These are phyloP conservation scores for Ogataea nitratoaversa DNA, from an alignment of 805 yeast species.

Conservation along the genomic window DNA sequence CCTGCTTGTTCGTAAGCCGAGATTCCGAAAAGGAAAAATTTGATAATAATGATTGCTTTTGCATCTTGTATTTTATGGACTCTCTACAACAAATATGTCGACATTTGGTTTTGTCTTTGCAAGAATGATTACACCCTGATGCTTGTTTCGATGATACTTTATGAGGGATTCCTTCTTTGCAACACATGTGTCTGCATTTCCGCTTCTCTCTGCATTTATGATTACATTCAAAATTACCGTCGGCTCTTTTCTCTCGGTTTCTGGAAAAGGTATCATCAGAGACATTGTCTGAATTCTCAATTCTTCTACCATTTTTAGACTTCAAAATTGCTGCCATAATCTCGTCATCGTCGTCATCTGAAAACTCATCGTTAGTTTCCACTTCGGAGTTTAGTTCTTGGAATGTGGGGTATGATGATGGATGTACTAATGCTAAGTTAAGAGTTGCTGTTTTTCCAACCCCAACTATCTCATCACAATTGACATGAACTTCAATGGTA, in stretches of 20 bases:
- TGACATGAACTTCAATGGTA: conserved; percentile 26
- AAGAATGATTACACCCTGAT: conserved; percentile 37
- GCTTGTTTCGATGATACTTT: not conserved
- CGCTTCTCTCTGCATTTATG: conserved; percentile 39
- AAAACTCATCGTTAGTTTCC: conserved; percentile 15
- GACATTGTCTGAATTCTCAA: not conserved
- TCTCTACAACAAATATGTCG: conserved; percentile 31
- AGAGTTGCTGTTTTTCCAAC: conserved; percentile 10
- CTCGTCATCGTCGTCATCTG: conserved; percentile 18
- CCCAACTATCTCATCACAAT: conserved; percentile 39
- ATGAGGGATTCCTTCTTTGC: conserved; percentile 36
- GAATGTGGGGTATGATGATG: not conserved
- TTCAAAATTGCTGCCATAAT: conserved; percentile 2
- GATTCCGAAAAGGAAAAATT: no score
- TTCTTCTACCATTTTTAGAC: conserved; percentile 3
- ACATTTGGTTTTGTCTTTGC: conserved; percentile 37
- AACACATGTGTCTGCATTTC: conserved; percentile 44
- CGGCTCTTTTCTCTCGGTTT: conserved; percentile 14
- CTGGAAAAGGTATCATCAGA: conserved; percentile 2
- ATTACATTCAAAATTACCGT: conserved; percentile 33
- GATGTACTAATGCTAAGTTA: not conserved
- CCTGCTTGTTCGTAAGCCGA: no score
- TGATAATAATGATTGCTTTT: no score
- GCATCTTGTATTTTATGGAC: conserved; percentile 2
- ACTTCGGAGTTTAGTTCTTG: not conserved